These are phyloP conservation scores for Heracleum sosnowskyi DNA, from an alignment of 129 eudicot genomes.

Conservation along the genomic window DNA sequence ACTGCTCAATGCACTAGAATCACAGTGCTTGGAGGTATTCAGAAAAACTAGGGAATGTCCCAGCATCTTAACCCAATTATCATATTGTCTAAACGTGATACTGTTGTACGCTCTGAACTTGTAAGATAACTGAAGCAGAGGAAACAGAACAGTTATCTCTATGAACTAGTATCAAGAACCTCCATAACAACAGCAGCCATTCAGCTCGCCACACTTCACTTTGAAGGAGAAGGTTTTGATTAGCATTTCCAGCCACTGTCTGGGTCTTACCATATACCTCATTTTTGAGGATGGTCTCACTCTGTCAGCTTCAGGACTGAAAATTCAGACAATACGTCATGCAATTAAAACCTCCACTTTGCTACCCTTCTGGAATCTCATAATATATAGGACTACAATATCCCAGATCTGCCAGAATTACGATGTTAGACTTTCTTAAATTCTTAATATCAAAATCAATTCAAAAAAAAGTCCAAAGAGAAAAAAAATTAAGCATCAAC, in stretches of 20 bases:
- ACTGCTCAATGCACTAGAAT: background rate
- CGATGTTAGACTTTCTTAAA: background rate
- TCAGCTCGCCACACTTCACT: constrained; percentile 19
- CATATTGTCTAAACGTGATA: constrained; percentile 27
- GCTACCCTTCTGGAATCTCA: constrained; percentile 44
- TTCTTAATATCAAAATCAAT: background rate
- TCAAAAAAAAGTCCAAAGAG: no score
- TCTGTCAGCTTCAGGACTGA: constrained; percentile 35
- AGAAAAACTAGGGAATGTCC: background rate
- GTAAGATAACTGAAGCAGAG: constrained; percentile 18
- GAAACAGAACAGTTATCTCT: constrained; percentile 29
- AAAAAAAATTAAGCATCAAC: no score
- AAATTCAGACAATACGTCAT: constrained; percentile 44
- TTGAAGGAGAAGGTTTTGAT: constrained; percentile 44
- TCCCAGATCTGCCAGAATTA: constrained; percentile 17
- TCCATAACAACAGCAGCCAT: constrained; percentile 39
- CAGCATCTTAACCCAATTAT: background rate
- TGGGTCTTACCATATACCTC: constrained; percentile 6
- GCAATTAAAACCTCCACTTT: constrained; percentile 35
- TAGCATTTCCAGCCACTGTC: constrained; percentile 29
- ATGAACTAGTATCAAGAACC: constrained; percentile 32
- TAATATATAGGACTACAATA: constrained; percentile 19
- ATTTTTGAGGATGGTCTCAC: constrained; percentile 15
- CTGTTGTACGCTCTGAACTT: constrained; percentile 23
- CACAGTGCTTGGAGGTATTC: background rate